A percentile compares a stretch with the other conserved stretches of the same genome.
Evolutionary conservation across 306 rosid species (phyloP).

Genomic region (Casuarina equisetifolia): DNA sequence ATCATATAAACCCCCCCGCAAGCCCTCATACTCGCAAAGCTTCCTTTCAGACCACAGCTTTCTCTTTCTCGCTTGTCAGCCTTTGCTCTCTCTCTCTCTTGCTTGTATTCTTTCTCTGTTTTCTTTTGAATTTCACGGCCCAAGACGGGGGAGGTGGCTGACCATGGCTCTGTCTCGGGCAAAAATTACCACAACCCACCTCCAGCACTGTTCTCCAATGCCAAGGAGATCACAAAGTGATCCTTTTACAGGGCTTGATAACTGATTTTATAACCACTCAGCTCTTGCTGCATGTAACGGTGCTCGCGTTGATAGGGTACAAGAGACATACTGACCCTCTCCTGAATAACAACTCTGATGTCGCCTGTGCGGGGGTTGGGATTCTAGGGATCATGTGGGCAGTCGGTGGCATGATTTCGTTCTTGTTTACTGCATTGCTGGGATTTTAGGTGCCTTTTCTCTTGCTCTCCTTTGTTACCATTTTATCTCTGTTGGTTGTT

Average conservation of each 20-base stretch:
- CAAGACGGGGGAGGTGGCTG: constrained; percentile 48
- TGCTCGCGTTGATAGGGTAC: constrained; percentile 83
- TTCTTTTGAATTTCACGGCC: constrained; percentile 35
- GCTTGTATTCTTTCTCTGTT: not conserved
- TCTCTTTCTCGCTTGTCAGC: not conserved
- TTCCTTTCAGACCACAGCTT: not conserved
- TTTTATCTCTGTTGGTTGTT: not conserved
- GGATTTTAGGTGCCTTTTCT: constrained; percentile 63
- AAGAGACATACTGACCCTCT: constrained; percentile 45
- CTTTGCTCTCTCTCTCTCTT: not conserved
- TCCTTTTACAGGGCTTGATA: constrained; percentile 90
- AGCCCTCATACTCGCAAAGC: constrained; percentile 26
- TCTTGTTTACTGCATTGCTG: constrained; percentile 97
- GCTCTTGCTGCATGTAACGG: constrained; percentile 83
- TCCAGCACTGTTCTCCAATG: constrained; percentile 65
- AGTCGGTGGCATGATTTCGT: constrained; percentile 97
- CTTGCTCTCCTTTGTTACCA: not conserved
- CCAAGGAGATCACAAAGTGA: constrained; percentile 70
- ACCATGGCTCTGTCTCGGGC: constrained; percentile 58
- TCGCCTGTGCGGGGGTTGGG: constrained; percentile 75
- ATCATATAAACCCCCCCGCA: constrained; percentile 40
- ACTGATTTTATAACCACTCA: constrained; percentile 90
- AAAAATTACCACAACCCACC: constrained; percentile 96
- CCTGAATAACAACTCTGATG: not conserved
- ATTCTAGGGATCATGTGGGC: constrained; percentile 89